A percentile compares a stretch with the other conserved stretches of the same genome.
Evolutionary conservation across 495 filamentous ascomycete genomes (phyloP).

Genomic region (Oleoguttula mirabilis): DNA sequence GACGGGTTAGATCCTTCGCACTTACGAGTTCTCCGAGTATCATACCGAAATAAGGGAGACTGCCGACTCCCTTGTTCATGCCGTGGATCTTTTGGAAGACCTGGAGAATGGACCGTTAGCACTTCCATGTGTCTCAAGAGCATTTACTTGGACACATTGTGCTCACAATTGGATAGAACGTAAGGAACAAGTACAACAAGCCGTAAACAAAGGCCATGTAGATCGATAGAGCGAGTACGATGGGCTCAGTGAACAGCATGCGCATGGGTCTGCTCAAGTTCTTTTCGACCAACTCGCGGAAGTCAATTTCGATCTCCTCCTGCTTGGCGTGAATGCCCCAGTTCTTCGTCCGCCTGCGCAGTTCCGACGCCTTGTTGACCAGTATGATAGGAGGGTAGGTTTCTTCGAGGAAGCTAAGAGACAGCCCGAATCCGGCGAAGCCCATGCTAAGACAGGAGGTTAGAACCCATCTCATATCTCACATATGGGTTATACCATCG

Average conservation of each 20-base stretch:
- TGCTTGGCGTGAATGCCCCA: constrained; percentile 93
- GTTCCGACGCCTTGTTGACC: constrained; percentile 59
- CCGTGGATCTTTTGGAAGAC: constrained; percentile 64
- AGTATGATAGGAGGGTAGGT: constrained; percentile 77
- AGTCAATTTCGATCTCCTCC: constrained; percentile 82
- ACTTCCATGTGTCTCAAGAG: too few relatives aligned
- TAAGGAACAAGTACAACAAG: constrained; percentile 69
- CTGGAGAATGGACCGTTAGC: neutral
- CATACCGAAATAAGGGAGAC: constrained; percentile 74
- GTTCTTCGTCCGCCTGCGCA: constrained; percentile 72
- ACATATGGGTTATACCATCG: too few relatives aligned
- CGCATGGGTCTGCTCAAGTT: constrained; percentile 73
- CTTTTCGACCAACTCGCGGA: constrained; percentile 64
- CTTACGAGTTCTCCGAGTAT: constrained; percentile 56
- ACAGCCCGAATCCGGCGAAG: constrained; percentile 53
- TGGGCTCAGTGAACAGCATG: constrained; percentile 70
- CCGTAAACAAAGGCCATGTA: constrained; percentile 54
- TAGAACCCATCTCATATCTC: too few relatives aligned
- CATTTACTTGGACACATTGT: too few relatives aligned
- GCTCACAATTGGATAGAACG: constrained; percentile 59
- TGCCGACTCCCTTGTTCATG: constrained; percentile 53
- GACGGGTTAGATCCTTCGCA: too few relatives aligned
- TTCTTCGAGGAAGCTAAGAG: constrained; percentile 64
- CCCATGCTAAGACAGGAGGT: too few relatives aligned
- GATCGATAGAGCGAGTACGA: constrained; percentile 58